Evolutionary conservation across 306 rosid genomes (phyloP), one percentile per base, ranked within the genome.

Genomic region (Corylus avellana): DNA sequence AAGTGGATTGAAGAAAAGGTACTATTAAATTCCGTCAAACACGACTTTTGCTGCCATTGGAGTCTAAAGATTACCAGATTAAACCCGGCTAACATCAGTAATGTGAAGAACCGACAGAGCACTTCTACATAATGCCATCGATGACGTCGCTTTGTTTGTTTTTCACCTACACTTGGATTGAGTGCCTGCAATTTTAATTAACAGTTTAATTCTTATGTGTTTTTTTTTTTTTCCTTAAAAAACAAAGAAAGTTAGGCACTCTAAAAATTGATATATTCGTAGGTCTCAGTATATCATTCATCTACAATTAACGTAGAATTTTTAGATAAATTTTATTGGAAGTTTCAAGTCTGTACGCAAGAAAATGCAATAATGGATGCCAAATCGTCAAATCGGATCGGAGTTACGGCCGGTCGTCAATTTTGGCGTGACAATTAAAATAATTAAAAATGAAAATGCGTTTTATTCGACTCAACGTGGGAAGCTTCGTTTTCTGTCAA

Each of bases 401-500:
- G 46, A 42, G 46, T 42, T 42, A 7, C 1, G 46, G 46, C 8
- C 44, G 5, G 46, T 42, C 46, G 66, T 59, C 66, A 59, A 20
- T 25, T 59, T 59, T 59, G 66, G 25, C 66, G 7, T 59, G 27
- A 8, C 37, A 10, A 59, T 25, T 37, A 59, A 25, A 25, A 25
- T 59, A 59, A 59, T 7, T 9, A 3, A 42, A 42, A 42, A 42
- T 42, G 7, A 42, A 42, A 39, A 2, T 4, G 64, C 14, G 11
- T 58, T 22, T 5, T 39, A 3, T 5, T 39, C 44, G 2, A 32
- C 44, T 5, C 6, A 5, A 7, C 6, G 46, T 42, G 46, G 46
- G 17, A 8, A 25, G 27, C 35, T 58, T 68, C 35, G 64, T 77
- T 82, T 82, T 78, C 42, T 44, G 44, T 64, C 35, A 46, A 83